Percentiles rank a stretch among this genome's conserved stretches.
Conservation (phyloP, 495 filamentous ascomycete genomes). For the Clavariopsis aquatica region DNA sequence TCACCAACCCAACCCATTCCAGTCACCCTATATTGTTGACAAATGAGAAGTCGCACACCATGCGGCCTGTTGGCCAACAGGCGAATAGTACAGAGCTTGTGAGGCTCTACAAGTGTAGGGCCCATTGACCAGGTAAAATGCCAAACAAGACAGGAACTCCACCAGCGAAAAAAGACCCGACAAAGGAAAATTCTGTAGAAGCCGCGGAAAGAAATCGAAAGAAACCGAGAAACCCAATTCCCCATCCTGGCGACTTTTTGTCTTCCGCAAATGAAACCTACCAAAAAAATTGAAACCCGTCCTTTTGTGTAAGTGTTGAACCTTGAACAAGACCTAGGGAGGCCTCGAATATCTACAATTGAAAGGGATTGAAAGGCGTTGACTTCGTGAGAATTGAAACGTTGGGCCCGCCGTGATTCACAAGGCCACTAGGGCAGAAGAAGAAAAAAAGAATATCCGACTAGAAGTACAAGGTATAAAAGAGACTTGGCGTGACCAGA, state of each 20-base stretch:
- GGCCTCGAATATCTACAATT: conserved; percentile 19
- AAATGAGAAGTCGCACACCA: conserved; percentile 2
- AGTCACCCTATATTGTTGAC: conserved; percentile 7
- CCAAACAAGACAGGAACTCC: not conserved
- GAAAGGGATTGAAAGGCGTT: conserved; percentile 7
- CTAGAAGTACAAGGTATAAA: conserved; percentile 20
- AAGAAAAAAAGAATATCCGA: not conserved
- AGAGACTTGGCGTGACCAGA: not conserved
- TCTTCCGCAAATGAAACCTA: conserved; percentile 19
- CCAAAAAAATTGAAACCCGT: conserved; percentile 1
- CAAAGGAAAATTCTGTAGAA: not conserved
- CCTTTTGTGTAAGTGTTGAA: not conserved
- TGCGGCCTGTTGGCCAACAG: not conserved
- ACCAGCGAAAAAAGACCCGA: not conserved
- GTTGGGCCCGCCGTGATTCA: not conserved
- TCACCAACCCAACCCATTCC: conserved; percentile 4
- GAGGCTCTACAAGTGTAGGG: not conserved
- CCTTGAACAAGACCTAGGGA: not conserved
- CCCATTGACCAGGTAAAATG: not conserved
- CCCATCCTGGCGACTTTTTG: conserved; percentile 18
- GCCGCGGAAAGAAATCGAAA: not conserved
- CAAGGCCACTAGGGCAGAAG: conserved; percentile 13
- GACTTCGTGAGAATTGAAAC: conserved; percentile 19
- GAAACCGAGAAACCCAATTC: conserved; percentile 5
- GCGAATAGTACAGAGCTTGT: not conserved